Evolutionary conservation across 164 flowering plant genomes (phyloP).

Genomic region (Amborella trichopoda): DNA sequence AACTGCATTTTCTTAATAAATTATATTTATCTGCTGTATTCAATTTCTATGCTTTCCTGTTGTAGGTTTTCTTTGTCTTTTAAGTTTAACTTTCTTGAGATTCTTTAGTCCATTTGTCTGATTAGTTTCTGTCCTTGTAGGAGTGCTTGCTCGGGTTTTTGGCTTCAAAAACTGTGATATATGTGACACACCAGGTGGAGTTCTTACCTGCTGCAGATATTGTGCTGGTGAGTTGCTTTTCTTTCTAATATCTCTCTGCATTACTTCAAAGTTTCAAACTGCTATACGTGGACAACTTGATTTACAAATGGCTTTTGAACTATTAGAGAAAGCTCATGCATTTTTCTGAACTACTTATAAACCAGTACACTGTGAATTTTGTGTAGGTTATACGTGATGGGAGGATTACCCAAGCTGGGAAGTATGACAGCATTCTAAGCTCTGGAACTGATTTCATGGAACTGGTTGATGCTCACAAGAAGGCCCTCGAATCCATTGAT

Average conservation of each 20-base stretch:
- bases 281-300: too few relatives aligned
- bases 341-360: too few relatives aligned
- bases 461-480: conserved; percentile 65
- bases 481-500: conserved; percentile 38
- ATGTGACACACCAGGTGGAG: conserved; percentile 59
- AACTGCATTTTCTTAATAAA: too few relatives aligned
- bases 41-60: neutral
- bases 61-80: neutral
- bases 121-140: conserved; percentile 10
- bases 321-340: neutral
- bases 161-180: conserved; percentile 39
- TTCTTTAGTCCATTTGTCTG: neutral
- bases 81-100: too few relatives aligned
- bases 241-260: neutral
- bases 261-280: neutral
- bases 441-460: conserved; percentile 62
- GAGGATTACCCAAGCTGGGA: conserved; percentile 58
- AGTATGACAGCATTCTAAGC: conserved; percentile 45
- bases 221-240: conserved; percentile 26
- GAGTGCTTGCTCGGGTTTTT: conserved; percentile 19
- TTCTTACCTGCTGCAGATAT: conserved; percentile 45
- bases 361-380: too few relatives aligned
- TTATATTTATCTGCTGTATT: too few relatives aligned
- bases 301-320: too few relatives aligned
- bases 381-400: conserved; percentile 57